phyloP scores from a whole-genome alignment of 192 early-diverging fungal species.

The Funneliformis mosseae region DNA sequence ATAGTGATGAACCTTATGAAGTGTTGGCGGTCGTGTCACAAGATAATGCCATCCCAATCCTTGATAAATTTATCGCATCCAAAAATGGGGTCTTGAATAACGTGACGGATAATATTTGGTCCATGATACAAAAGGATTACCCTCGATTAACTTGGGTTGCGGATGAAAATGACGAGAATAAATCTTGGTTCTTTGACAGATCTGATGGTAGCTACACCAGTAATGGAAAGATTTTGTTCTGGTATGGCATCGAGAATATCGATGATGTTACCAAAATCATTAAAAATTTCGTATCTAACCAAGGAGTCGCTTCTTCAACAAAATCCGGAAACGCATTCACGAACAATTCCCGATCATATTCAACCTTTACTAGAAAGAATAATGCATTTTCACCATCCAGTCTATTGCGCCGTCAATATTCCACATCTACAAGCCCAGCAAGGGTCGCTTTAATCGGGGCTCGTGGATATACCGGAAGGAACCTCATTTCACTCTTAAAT shows the following conservation, averaged over 20 bases:
- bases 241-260: constrained; percentile 88
- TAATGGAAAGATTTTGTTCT: constrained; percentile 83
- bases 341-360: constrained; percentile 52
- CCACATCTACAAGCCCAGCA: constrained; percentile 46
- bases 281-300: constrained; percentile 50
- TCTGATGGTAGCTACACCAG: constrained; percentile 85
- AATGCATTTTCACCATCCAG: constrained; percentile 19
- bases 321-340: constrained; percentile 33
- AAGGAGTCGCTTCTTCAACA: constrained; percentile 29
- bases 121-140: constrained; percentile 83
- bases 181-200: constrained; percentile 96
- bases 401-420: constrained; percentile 61
- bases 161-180: constrained; percentile 72
- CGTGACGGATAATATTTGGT: constrained; percentile 96
- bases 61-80: constrained; percentile 91
- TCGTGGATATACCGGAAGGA: constrained; percentile 94
- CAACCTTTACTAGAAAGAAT: constrained; percentile 49
- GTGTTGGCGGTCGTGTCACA: constrained; percentile 83
- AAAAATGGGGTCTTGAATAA: constrained; percentile 90
- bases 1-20: constrained; percentile 94
- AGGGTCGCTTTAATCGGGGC: constrained; percentile 94
- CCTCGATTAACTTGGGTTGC: constrained; percentile 82
- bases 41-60: constrained; percentile 57
- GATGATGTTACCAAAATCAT: constrained; percentile 75
- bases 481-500: constrained; percentile 89